Conservation (phyloP, 176 grass and related monocot genomes). For the Pharus latifolius region DNA sequence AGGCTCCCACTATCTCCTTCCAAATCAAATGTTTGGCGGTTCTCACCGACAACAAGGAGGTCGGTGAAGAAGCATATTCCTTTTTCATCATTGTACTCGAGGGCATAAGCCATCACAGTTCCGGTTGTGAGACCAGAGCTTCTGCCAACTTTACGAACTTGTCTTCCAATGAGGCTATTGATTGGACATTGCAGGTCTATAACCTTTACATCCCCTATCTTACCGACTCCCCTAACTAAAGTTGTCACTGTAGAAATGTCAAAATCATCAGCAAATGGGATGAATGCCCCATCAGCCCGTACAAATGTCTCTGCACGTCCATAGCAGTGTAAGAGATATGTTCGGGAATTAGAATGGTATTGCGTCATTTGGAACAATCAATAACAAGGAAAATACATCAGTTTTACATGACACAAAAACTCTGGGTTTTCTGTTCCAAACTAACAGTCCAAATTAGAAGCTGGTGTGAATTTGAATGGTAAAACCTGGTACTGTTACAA, state of each 20-base stretch:
- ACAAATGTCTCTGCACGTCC: constrained; percentile 96
- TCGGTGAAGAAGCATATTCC: constrained; percentile 97
- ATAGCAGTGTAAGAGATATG: constrained; percentile 27
- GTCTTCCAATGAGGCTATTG: constrained; percentile 68
- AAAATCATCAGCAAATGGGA: constrained; percentile 85
- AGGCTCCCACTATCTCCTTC: constrained; percentile 96
- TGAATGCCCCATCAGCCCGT: constrained; percentile 85
- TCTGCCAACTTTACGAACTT: constrained; percentile 81
- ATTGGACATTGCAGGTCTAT: constrained; percentile 87
- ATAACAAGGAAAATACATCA: neutral
- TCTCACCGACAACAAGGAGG: constrained; percentile 90
- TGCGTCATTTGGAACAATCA: constrained; percentile 4
- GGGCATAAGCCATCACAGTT: constrained; percentile 85
- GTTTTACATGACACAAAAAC: neutral
- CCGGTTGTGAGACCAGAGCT: constrained; percentile 91
- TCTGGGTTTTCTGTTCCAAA: neutral
- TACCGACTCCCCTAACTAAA: constrained; percentile 64
- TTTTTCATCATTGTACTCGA: constrained; percentile 97
- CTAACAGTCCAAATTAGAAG: neutral
- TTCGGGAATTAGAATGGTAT: constrained; percentile 42
- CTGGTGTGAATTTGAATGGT: neutral
- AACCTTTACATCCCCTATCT: constrained; percentile 73
- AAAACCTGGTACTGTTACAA: neutral
- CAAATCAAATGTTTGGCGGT: constrained; percentile 89
- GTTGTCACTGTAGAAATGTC: constrained; percentile 76